These are phyloP conservation scores for Euphrasia confusa DNA, from an alignment of 257 asterid species.

Conservation along the genomic window DNA sequence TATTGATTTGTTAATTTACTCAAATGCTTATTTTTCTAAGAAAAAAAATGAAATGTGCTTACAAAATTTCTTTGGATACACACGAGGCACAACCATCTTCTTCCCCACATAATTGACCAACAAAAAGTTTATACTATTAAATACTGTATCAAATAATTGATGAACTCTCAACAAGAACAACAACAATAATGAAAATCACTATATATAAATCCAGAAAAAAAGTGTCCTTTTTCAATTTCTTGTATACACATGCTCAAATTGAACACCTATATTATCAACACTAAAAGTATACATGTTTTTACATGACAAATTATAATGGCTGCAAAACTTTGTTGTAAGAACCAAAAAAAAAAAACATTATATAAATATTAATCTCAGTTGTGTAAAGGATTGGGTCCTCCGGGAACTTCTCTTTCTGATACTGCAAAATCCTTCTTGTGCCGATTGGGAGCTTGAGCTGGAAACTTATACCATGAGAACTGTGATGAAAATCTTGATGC, in stretches of 20 bases:
- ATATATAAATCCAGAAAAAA: too few relatives aligned
- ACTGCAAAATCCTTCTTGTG: conserved; percentile 25
- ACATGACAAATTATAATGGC: background rate
- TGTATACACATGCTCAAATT: conserved; percentile 21
- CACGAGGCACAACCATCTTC: too few relatives aligned
- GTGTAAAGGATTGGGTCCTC: conserved; percentile 8
- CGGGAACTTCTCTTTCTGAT: conserved; percentile 26
- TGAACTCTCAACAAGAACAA: background rate
- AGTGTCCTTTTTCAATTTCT: background rate
- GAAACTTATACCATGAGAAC: conserved; percentile 27
- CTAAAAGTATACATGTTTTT: background rate
- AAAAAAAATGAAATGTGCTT: too few relatives aligned
- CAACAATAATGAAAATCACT: background rate
- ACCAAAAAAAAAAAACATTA: background rate
- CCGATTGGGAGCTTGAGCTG: conserved; percentile 27
- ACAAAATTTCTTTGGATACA: too few relatives aligned
- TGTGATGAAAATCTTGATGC: conserved; percentile 19
- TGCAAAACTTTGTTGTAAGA: background rate
- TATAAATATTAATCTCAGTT: background rate
- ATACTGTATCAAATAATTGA: too few relatives aligned
- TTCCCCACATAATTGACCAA: too few relatives aligned
- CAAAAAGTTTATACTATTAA: too few relatives aligned
- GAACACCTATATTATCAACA: conserved; percentile 3
- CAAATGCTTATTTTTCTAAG: too few relatives aligned
- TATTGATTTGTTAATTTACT: too few relatives aligned